These are phyloP conservation scores for Acanthamoeba triangularis DNA, from an alignment of 208 protist genomes.

Conservation along the genomic window DNA sequence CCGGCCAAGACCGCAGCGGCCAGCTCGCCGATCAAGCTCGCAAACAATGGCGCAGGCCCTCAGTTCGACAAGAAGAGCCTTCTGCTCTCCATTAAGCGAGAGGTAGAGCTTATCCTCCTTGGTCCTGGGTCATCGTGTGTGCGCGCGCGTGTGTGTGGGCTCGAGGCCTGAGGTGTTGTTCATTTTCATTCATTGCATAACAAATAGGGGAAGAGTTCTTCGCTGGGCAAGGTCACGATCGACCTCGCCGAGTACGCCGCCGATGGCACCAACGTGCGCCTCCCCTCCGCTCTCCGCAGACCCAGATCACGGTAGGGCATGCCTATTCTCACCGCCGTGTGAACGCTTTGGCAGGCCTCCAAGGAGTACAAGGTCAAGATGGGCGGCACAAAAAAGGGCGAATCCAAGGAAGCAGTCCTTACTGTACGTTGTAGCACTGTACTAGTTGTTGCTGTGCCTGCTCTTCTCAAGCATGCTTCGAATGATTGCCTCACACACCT, in stretches of 20 bases:
- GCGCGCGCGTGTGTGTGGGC: not conserved
- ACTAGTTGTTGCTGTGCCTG: too few relatives aligned
- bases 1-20: not conserved
- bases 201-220: slow-evolving; percentile 37
- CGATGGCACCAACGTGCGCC: slow-evolving; percentile 38
- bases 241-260: slow-evolving; percentile 27
- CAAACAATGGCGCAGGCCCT: not conserved
- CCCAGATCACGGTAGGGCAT: too few relatives aligned
- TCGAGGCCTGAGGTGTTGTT: too few relatives aligned
- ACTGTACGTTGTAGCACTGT: not conserved
- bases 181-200: too few relatives aligned
- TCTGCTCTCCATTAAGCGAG: not conserved
- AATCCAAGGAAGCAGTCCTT: slow-evolving; percentile 17
- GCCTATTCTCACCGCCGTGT: too few relatives aligned
- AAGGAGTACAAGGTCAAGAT: slow-evolving; percentile 39
- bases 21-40: not conserved
- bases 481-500: too few relatives aligned
- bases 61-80: slow-evolving; percentile 15
- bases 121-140: too few relatives aligned
- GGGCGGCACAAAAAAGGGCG: not conserved
- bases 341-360: not conserved
- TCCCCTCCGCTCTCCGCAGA: too few relatives aligned
- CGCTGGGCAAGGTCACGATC: slow-evolving; percentile 19
- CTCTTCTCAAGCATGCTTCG: too few relatives aligned
- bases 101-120: too few relatives aligned